Evolutionary conservation across 192 early-diverging fungal species (phyloP), one percentile per base, ranked within the genome.

Genomic region (Pilaira anomala): DNA sequence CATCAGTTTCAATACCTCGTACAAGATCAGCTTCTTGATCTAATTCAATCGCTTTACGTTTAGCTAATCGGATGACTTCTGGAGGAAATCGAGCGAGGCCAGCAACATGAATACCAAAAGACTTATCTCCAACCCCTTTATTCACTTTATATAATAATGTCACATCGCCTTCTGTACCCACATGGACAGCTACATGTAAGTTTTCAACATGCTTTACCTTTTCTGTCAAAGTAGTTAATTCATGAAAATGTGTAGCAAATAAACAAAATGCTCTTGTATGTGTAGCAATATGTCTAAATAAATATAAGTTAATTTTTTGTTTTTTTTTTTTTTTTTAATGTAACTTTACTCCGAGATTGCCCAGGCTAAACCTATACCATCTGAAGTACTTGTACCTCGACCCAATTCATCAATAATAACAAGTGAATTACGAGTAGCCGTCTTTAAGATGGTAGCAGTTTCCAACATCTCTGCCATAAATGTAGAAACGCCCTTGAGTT

Each of bases 51-150:
- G 87, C 93, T 72, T 96, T 98, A 9, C 86, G 75, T 66, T 89
- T 93, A 18, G 95, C 92, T 42, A 98, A 76, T 44, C 82, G 67
- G 2, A 98, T 87, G 12, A 96, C 90, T 0, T 82, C 76, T 8
- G 85, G 79, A 1, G 97, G 95, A 60, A 98, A 97, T 60, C 89
- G 85, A 3, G 95, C 95, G 64, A 98, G 65, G 67, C 95, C 91
- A 0, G 97, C 97, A 19, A 98, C 97, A 71, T 98, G 95, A 58
- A 98, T 98, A 46, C 97, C 97, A 81, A 97, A 98, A 63, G 92
- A 94, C 71, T 98, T 92, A 72, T 97, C 95, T 68, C 94, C 95
- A 0, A 91, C 84, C 21, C 96, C 90, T 56, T 89, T 83, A 16
- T 80, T 80, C 7, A 99, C 91, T 71, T 90, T 93, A 77, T 99